Evolutionary conservation across 805 yeast species (phyloP).

Genomic region (Metschnikowia henanensis): DNA sequence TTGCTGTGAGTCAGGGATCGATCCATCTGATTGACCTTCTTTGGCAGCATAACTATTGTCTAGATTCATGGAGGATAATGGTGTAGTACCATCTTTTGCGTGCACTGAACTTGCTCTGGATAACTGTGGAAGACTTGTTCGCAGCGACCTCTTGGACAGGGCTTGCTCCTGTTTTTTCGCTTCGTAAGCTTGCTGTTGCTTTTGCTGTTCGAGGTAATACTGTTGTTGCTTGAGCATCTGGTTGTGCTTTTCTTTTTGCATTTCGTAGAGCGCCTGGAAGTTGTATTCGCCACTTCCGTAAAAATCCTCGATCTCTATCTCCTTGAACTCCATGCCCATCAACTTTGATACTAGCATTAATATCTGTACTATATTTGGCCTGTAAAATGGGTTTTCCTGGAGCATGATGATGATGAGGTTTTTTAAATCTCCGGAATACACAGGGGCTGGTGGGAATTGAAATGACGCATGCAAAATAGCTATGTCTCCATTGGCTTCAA

Average conservation of each 20-base stretch:
- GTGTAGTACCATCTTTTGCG: conserved; percentile 2
- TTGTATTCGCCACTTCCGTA: conserved; percentile 55
- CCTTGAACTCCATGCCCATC: conserved; percentile 33
- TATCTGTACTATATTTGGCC: conserved; percentile 90
- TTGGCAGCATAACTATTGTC: neutral
- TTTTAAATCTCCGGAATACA: conserved; percentile 68
- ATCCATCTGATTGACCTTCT: neutral
- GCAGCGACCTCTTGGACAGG: conserved; percentile 12
- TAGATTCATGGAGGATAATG: neutral
- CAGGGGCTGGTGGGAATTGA: conserved; percentile 70
- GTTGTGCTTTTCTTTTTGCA: conserved; percentile 42
- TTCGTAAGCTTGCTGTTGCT: conserved; percentile 26
- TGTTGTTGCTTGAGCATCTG: conserved; percentile 38
- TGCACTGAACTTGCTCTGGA: conserved; percentile 9
- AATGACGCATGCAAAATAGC: conserved; percentile 85
- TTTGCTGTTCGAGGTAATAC: conserved; percentile 42
- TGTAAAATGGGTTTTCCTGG: conserved; percentile 74
- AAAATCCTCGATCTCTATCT: conserved; percentile 39
- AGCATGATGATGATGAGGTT: conserved; percentile 76
- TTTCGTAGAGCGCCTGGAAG: conserved; percentile 54
- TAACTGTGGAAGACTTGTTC: conserved; percentile 8
- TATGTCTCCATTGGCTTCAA: conserved; percentile 83
- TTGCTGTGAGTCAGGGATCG: neutral
- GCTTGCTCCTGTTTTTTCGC: conserved; percentile 19
- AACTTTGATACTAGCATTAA: conserved; percentile 60